Conservation (phyloP, 768 basidiomycete species). For the Crassisporium funariophilum region DNA sequence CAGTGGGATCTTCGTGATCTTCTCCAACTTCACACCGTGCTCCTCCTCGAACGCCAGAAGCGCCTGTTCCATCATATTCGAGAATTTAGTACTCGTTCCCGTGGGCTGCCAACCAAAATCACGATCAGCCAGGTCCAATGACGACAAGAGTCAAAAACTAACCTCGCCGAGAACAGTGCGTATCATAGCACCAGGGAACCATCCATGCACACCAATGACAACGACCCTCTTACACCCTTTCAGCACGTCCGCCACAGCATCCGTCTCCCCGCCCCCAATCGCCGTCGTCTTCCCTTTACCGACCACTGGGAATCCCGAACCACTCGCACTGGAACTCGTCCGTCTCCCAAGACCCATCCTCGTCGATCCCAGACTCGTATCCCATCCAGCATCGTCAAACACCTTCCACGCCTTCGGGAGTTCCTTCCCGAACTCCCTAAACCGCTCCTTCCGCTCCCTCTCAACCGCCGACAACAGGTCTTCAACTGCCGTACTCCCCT, state of each 20-base stretch:
- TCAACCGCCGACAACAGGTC: conserved; percentile 11
- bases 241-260: conserved; percentile 45
- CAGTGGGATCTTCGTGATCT: conserved; percentile 82
- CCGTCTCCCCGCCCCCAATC: conserved; percentile 17
- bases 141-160: conserved; percentile 20
- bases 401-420: conserved; percentile 74
- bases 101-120: conserved; percentile 54
- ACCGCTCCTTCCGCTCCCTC: conserved; percentile 29
- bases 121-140: background rate
- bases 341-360: conserved; percentile 1
- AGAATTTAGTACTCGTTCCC: conserved; percentile 83
- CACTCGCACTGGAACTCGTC: too few relatives aligned
- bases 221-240: conserved; percentile 68
- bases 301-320: too few relatives aligned
- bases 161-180: conserved; percentile 74
- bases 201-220: conserved; percentile 87
- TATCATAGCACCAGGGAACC: conserved; percentile 79
- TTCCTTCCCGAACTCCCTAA: conserved; percentile 57
- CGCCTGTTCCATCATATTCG: conserved; percentile 77
- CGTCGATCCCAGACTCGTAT: background rate
- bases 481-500: too few relatives aligned
- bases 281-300: conserved; percentile 11
- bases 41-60: conserved; percentile 65
- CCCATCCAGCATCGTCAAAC: conserved; percentile 33
- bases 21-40: conserved; percentile 64